Base-by-base conservation (phyloP, 345 rosid genomes). In the Lagerstroemia speciosa region DNA sequence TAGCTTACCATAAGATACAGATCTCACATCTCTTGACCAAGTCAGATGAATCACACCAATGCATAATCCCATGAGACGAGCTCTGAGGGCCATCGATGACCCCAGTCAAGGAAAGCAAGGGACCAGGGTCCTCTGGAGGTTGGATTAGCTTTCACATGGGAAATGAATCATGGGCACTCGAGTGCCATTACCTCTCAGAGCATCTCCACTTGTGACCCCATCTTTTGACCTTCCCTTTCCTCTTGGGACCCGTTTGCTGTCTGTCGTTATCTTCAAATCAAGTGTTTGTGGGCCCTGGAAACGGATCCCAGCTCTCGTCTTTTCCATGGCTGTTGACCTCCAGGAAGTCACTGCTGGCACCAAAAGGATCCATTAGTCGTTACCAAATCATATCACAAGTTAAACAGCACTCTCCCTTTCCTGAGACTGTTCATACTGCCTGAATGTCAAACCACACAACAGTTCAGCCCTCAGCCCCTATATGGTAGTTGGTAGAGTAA, bases 111-210 rank as follows among this genome's bases (percentile, higher is more conserved):
- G 57, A 65, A 43, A 33, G 40, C 30, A 61, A 46, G 77, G 52
- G 57, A 52, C 41, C 67, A 62, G 37, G 62, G 43, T n/a, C 43
- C 15, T 33, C 34, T 16, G 38, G 8, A 31, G 65, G 50, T 69
- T 37, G 46, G 43, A 68, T 40, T 31, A 26, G 34, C 69, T 68
- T 76, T 83, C 91, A 89, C 87, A 85, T 84, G 93, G 88, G 70
- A 74, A 82, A 76, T 74, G 82, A 83, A 76, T 85, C 61, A 86
- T 83, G 78, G 76, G 63, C 72, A 86, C 85, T 88, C 85, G 53
- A 89, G 83, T 82, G 81, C 72, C 82, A 71, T 79, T 68, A 64
- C 53, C 65, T 34, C 78, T 74, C 76, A 76, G 79, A 71, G 71
- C 50, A 74, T 75, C 64, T 69, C 67, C 22, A 48, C 3, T 20